These are phyloP conservation scores for Fusarium sp. DNA, from an alignment of 2,329 filamentous ascomycete genomes.

Conservation along the genomic window DNA sequence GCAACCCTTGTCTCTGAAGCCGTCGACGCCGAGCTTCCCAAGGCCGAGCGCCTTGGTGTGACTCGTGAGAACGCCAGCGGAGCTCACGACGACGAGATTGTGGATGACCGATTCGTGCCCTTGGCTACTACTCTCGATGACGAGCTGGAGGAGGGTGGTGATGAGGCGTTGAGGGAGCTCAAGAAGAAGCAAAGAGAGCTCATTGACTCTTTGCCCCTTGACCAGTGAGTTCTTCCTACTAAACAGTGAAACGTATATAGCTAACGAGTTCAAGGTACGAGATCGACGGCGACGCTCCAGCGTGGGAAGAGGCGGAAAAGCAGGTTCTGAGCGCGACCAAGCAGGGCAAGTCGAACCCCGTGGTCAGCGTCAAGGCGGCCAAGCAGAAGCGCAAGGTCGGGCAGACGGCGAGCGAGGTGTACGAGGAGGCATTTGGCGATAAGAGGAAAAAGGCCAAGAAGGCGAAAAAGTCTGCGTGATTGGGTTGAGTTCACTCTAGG, in stretches of 20 bases:
- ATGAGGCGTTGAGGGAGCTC: constrained; percentile 78
- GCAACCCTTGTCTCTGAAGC: constrained; percentile 79
- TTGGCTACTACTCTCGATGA: constrained; percentile 79
- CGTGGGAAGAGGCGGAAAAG: constrained; percentile 79
- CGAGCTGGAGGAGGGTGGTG: constrained; percentile 85
- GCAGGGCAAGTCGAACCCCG: constrained; percentile 67
- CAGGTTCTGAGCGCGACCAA: constrained; percentile 72
- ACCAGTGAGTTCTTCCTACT: constrained; percentile 61
- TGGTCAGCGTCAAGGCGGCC: constrained; percentile 84
- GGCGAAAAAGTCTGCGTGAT: constrained; percentile 49
- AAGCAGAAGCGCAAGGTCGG: constrained; percentile 82
- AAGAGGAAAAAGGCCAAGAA: constrained; percentile 68
- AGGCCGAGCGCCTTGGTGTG: constrained; percentile 67
- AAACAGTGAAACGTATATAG: too few relatives aligned
- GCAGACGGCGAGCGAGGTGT: constrained; percentile 69
- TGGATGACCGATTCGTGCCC: constrained; percentile 75
- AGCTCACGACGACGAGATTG: constrained; percentile 76
- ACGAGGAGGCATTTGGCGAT: constrained; percentile 69
- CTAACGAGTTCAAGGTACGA: constrained; percentile 63
- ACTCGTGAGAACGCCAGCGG: constrained; percentile 70
- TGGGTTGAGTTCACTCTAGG: constrained; percentile 33
- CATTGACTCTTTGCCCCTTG: constrained; percentile 90
- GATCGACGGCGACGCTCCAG: constrained; percentile 70
- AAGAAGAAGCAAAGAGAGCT: constrained; percentile 86
- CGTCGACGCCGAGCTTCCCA: constrained; percentile 74